These are phyloP conservation scores for Sugiyamaella marilandica DNA, from an alignment of 805 yeast species.

Conservation along the genomic window DNA sequence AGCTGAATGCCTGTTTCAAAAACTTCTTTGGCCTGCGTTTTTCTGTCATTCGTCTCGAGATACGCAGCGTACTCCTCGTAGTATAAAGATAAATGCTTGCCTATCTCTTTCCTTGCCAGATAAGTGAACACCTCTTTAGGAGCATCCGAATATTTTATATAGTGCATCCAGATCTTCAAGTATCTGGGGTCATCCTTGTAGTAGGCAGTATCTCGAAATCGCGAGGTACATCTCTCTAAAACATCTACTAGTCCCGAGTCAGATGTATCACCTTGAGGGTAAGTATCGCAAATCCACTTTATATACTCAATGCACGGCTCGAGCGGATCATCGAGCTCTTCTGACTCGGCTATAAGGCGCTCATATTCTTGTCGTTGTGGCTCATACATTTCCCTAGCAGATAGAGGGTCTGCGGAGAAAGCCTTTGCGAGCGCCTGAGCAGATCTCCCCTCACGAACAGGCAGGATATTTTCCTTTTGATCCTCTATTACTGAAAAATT, in stretches of 20 bases:
- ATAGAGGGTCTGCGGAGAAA: conserved; percentile 26
- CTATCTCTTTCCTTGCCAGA: conserved; percentile 68
- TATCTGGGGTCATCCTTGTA: conserved; percentile 83
- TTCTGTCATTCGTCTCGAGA: conserved; percentile 47
- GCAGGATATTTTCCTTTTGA: conserved; percentile 56
- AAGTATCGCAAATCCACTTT: conserved; percentile 56
- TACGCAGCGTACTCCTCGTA: conserved; percentile 75
- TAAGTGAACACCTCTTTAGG: conserved; percentile 69
- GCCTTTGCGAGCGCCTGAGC: conserved; percentile 51
- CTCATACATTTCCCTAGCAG: conserved; percentile 15
- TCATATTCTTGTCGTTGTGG: conserved; percentile 48
- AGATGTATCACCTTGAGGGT: conserved; percentile 56
- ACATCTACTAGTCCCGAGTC: conserved; percentile 62
- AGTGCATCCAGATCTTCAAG: conserved; percentile 74
- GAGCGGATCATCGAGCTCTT: conserved; percentile 75
- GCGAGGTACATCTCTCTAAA: conserved; percentile 67
- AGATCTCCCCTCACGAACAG: conserved; percentile 63
- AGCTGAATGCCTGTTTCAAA: conserved; percentile 53
- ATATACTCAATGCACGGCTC: conserved; percentile 71
- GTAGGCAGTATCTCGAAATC: conserved; percentile 56
- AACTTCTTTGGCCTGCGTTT: conserved; percentile 53
- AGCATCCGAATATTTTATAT: conserved; percentile 60
- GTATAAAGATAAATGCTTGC: conserved; percentile 57
- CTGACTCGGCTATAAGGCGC: conserved; percentile 39
- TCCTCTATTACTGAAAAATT: conserved; percentile 40